These are phyloP conservation scores for Phialophora tarda DNA, from an alignment of 2,329 filamentous ascomycete genomes.

Conservation along the genomic window DNA sequence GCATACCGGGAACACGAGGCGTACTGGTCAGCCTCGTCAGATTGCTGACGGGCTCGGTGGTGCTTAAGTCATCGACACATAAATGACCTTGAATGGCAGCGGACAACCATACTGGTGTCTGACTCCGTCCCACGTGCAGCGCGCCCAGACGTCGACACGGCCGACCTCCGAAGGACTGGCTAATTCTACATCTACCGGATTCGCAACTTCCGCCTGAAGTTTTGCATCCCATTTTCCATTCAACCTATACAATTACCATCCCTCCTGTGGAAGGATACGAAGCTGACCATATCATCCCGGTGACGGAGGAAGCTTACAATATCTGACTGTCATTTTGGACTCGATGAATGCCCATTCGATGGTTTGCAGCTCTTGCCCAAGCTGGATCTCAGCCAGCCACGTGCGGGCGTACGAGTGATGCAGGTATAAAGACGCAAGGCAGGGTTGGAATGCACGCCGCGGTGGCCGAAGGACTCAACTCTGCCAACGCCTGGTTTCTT, in stretches of 20 bases:
- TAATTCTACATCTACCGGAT: not conserved
- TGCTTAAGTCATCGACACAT: not conserved
- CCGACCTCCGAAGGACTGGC: not conserved
- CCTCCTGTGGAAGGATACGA: not conserved
- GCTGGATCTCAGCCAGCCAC: not conserved
- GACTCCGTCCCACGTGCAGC: not conserved
- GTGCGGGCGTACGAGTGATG: not conserved
- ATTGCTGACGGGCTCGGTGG: not conserved
- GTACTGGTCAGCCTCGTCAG: conserved; percentile 5
- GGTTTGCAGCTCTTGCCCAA: not conserved
- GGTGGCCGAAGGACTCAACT: not conserved
- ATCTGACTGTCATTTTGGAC: not conserved
- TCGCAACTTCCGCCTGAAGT: not conserved
- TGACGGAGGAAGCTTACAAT: not conserved
- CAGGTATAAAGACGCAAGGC: not conserved
- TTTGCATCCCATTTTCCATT: not conserved
- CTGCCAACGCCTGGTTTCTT: not conserved
- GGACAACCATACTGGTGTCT: not conserved
- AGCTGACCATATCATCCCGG: not conserved
- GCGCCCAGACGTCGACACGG: not conserved
- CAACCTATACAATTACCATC: not conserved
- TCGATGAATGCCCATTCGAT: not conserved
- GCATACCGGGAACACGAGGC: not conserved
- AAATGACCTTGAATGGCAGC: not conserved
- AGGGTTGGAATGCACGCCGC: not conserved